phyloP scores from a whole-genome alignment of 1,284 basidiomycete genomes.

The Pyrrhoderma lamaoense region DNA sequence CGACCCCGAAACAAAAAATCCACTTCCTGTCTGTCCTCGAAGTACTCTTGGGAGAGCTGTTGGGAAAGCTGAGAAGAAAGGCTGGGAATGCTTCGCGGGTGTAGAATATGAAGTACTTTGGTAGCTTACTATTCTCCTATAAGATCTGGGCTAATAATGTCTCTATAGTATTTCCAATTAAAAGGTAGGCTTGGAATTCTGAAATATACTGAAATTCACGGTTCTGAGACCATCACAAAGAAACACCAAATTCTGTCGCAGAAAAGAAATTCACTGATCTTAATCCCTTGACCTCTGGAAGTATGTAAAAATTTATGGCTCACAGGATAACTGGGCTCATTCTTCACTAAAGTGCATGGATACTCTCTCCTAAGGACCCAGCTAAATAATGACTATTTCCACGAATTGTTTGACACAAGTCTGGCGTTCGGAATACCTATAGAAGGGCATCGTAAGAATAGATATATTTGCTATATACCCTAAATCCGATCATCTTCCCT shows the following conservation, averaged over 20 bases:
- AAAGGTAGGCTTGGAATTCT: constrained; percentile 44
- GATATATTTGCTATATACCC: not conserved
- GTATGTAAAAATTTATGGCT: constrained; percentile 39
- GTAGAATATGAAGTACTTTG: constrained; percentile 81
- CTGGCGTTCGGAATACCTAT: constrained; percentile 71
- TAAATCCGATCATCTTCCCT: not conserved
- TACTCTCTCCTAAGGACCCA: constrained; percentile 87
- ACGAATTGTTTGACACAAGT: constrained; percentile 78
- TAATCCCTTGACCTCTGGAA: constrained; percentile 82
- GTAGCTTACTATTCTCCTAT: not conserved
- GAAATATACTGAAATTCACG: not conserved
- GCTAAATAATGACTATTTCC: constrained; percentile 86
- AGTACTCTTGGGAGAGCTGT: constrained; percentile 65
- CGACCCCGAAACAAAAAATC: constrained; percentile 73
- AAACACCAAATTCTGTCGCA: constrained; percentile 68
- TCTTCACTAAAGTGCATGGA: constrained; percentile 66
- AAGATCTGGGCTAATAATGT: not conserved
- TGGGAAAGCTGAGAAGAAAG: constrained; percentile 40
- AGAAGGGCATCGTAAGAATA: constrained; percentile 82
- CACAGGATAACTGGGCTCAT: constrained; percentile 2
- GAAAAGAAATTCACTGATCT: constrained; percentile 76
- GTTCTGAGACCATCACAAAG: constrained; percentile 32
- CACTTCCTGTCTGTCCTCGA: constrained; percentile 79
- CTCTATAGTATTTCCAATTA: constrained; percentile 85
- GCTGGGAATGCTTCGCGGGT: constrained; percentile 66